Conservation (phyloP, 2,329 filamentous ascomycete species). For the Botrytis elliptica region DNA sequence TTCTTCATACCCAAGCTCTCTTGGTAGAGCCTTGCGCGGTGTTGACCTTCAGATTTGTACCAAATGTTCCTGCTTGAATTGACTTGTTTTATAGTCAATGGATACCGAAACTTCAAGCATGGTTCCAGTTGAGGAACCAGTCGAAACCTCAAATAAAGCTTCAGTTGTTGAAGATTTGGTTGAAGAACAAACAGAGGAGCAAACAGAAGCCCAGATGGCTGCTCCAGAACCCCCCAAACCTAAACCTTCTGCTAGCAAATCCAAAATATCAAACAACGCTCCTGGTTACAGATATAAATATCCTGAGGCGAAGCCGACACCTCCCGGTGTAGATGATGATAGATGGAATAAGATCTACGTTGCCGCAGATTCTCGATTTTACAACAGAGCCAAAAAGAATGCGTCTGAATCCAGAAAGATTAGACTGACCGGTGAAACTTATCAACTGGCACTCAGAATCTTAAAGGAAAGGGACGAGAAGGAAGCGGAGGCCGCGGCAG, state of each 20-base stretch:
- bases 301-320: constrained; percentile 36
- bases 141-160: not conserved
- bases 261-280: constrained; percentile 26
- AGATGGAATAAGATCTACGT: constrained; percentile 39
- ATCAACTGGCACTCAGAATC: constrained; percentile 31
- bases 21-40: constrained; percentile 11
- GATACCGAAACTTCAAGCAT: not conserved
- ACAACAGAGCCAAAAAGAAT: constrained; percentile 36
- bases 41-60: not conserved
- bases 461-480: constrained; percentile 30
- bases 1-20: not conserved
- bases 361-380: constrained; percentile 38
- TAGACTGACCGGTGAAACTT: constrained; percentile 32
- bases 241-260: not conserved
- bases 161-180: not conserved
- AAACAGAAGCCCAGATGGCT: not conserved
- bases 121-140: not conserved
- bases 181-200: not conserved
- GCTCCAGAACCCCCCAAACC: not conserved
- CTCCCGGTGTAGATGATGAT: constrained; percentile 34
- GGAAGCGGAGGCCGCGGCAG: constrained; percentile 30
- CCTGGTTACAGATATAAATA: constrained; percentile 39
- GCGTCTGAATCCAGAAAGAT: constrained; percentile 33
- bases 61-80: not conserved
- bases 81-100: constrained; percentile 1